Evolutionary conservation across 2,329 filamentous ascomycete genomes (phyloP), one percentile per base, ranked within the genome.

Genomic region (Phoma sp.): DNA sequence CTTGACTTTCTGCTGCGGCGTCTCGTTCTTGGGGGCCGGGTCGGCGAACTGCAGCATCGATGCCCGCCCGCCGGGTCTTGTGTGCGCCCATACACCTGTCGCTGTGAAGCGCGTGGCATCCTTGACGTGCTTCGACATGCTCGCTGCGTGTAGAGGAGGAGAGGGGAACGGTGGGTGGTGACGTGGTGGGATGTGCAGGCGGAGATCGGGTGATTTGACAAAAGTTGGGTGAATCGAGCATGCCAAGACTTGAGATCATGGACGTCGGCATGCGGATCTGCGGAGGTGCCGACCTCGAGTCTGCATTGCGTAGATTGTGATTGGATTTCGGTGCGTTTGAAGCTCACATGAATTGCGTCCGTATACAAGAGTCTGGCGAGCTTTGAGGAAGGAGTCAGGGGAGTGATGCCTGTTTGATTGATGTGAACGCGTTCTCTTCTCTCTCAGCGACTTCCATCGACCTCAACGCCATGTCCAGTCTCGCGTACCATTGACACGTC

Each of bases 41-140:
- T 74, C 69, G 19, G 73, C 68, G 55, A 75, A 73, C 52, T 72
- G 70, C 58, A 79, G 75, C 35, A 72, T 74, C 29, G 77, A 75
- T 35, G 73, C 69, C 48, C 75, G 68, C 25, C 77, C 74, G 51
- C 73, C 74, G 37, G 82, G 75, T 73, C 89, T 90, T 63, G 86
- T 85, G 62, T 83, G 83, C 66, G 89, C 90, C 77, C 92, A 89
- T 32, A 87, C 87, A 57, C 83, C 85, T 17, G 86, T 89, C 24
- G 86, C 79, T 15, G 88, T 90, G 76, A 90, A 95, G 72, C 90
- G 88, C 68, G 91, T 95, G 64, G 91, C 90, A 74, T 93, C 90
- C 67, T 85, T 85, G 73, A 90, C 87, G 77, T 86, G 90, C 72
- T 89, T 88, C 57, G 88, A 83, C 79, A 81, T 81, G 39, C 22